A percentile compares a stretch with the other conserved stretches of the same genome.
phyloP scores from a whole-genome alignment of 345 rosid genomes.

The Hibiscus mutabilis region DNA sequence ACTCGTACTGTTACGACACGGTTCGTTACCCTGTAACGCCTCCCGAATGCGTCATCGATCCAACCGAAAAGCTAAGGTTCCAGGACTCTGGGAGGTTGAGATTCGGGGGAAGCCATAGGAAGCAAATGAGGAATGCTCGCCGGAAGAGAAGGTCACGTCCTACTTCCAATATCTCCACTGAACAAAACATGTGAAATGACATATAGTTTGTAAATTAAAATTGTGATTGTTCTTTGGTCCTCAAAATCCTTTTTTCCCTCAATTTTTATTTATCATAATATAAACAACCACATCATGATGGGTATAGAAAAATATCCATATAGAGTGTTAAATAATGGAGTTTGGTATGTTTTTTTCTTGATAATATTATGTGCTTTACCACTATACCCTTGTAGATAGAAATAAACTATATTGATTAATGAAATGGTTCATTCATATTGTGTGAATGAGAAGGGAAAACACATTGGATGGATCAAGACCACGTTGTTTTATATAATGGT shows the following conservation, averaged over 20 bases:
- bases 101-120: conserved; percentile 62
- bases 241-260: neutral
- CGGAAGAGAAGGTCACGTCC: conserved; percentile 8
- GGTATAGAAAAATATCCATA: neutral
- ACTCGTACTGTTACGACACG: conserved; percentile 76
- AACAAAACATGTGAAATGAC: neutral
- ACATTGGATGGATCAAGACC: neutral
- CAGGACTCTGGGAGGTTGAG: conserved; percentile 60
- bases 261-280: neutral
- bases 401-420: no score
- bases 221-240: neutral
- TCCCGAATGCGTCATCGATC: conserved; percentile 62
- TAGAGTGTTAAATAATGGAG: neutral
- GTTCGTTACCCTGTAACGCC: conserved; percentile 46
- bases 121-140: conserved; percentile 12
- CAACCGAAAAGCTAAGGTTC: conserved; percentile 47
- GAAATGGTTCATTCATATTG: no score
- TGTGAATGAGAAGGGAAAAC: no score
- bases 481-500: neutral
- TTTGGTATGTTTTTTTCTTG: neutral
- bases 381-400: no score
- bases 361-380: no score
- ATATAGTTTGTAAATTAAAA: neutral
- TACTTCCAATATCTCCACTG: neutral
- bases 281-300: neutral